Base-by-base conservation (phyloP, 2,329 filamentous ascomycete genomes). In the Trichoderma harzianum region DNA sequence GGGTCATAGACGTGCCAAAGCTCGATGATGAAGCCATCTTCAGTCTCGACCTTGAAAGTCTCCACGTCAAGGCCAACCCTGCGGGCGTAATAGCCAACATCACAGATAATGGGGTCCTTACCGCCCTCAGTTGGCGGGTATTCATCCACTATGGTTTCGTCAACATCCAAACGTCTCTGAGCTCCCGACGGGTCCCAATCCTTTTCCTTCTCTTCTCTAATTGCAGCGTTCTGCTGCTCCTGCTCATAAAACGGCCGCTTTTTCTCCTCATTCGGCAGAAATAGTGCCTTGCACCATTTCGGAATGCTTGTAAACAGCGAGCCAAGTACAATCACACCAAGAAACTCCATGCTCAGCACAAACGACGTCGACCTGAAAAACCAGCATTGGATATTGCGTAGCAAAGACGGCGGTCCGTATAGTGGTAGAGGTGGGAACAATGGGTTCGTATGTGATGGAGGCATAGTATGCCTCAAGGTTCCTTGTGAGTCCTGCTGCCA, bases 1-100 rank as follows among this genome's bases (percentile, higher is more conserved):
- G 95, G 95, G 74, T 97, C 92, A 79, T 93, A 97, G 30, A 98
- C 86, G 79, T 98, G 95, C 91, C 93, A 97, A 1, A 98, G 85
- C 26, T 92, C 90, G 73, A 98, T 92, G 60, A 98, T 89, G 78
- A 97, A 98, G 1, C 95, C 95, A 77, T 98, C 95, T 79, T 98
- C 95, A 0, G 95, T 98, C 80, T 97, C 92, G 0, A 98, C 94
- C 64, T 93, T 86, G 77, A 94, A 93, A 11, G 88, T 88, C 78
- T 98, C 95, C 28, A 94, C 89, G 73, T 98, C 94, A 1, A 98
- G 86, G 0, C 95, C 95, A 16, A 97, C 94, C 14, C 95, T 87
- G 24, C 93, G 87, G 1, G 95, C 95, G 78, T 98, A 98, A 79
- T 98, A 96, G 3, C 87, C 87, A 24, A 95, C 89, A 76, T 98